Base-by-base conservation (phyloP, 2,329 filamentous ascomycete genomes). In the Fusarium sp. region DNA sequence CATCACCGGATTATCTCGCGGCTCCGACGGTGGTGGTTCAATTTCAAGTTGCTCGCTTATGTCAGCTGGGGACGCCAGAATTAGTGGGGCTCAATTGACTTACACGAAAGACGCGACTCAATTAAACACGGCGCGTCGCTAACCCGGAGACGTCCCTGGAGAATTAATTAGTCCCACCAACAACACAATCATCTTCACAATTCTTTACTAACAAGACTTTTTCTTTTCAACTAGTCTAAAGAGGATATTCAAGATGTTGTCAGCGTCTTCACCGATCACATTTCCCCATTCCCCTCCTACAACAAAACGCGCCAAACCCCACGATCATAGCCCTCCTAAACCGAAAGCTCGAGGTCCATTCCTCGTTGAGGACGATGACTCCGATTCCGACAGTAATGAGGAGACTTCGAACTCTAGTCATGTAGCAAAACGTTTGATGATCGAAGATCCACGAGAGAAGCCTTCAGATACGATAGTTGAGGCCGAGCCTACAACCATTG, bases 181-280 rank as follows among this genome's bases (percentile, higher is more conserved):
- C 55, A 60, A 53, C 41, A 53, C 28, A 46, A 39, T 41, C 29
- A 24, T 57, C 28, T 64, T 39, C 29, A 38, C 35, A 46, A 33
- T 41, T 28, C 23, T 50, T 48, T 24, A 42, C 18, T 33, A 42
- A 28, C 38, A 10, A 56, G 41, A 28, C 15, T 26, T 31, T 21
- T 23, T 11, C 16, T 20, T 46, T 35, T 35, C 24, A 37, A 6
- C 50, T 55, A 20, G 33, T 15, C 46, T 38, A 21, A 20, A 42
- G 15, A 57, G 15, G 21, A 20, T 20, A 28, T 10, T 28, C 62
- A 82, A 72, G 42, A 91, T 92, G 88, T 80, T 87, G 26, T 82
- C 85, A 37, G 82, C 86, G 38, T 90, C 89, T 9, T 90, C 89
- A 16, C 86, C 89, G 4, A 78, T 89, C 21, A 75, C 82, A 26